These are phyloP conservation scores for Apiospora kogelbergensis DNA, from an alignment of 2,329 filamentous ascomycete species.

Conservation along the genomic window DNA sequence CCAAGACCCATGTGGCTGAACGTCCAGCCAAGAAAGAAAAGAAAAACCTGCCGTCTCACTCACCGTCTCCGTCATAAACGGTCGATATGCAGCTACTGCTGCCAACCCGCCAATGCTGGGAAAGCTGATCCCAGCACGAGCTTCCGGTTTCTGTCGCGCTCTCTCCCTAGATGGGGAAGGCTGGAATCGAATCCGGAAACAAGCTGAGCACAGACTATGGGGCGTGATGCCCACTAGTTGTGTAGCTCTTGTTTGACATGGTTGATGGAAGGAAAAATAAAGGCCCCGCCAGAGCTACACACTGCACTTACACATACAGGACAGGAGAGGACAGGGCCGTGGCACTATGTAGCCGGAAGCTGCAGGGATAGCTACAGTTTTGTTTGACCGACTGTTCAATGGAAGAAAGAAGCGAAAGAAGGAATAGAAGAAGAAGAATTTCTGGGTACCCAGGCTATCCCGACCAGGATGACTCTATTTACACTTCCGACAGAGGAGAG, in stretches of 20 bases:
- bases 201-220: conserved; percentile 26
- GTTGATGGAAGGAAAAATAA: not conserved
- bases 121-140: conserved; percentile 6
- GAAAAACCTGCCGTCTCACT: not conserved
- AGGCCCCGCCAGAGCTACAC: not conserved
- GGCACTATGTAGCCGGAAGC: not conserved
- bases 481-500: not conserved
- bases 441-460: conserved; percentile 5
- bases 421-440: conserved; percentile 3
- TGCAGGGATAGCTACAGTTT: conserved; percentile 2
- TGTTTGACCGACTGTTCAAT: conserved; percentile 9
- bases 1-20: not conserved
- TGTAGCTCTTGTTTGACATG: conserved; percentile 18
- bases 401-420: conserved; percentile 4
- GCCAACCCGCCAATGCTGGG: not conserved
- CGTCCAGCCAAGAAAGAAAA: not conserved
- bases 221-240: conserved; percentile 16
- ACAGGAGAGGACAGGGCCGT: not conserved
- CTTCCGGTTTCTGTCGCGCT: not conserved
- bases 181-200: conserved; percentile 14
- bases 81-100: not conserved
- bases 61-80: conserved; percentile 1
- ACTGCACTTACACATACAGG: too few relatives aligned
- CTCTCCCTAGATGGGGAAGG: conserved; percentile 13
- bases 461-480: conserved; percentile 1